These are phyloP conservation scores for Phytophthora megakarya DNA, from an alignment of 352 stramenopile species.

Conservation along the genomic window DNA sequence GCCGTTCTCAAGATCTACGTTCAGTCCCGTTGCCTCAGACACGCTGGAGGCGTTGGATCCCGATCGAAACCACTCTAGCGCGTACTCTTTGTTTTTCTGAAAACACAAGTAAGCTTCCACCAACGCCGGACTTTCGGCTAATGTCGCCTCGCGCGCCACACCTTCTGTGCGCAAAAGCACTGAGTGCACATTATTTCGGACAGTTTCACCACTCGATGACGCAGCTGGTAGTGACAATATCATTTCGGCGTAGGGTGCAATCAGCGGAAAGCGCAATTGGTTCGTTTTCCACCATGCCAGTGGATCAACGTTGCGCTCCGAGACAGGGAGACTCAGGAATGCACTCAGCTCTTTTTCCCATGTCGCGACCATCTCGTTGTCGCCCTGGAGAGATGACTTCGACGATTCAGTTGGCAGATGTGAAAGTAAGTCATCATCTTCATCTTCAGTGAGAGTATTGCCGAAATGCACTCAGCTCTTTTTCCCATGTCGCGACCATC, in stretches of 20 bases:
- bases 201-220: conserved; percentile 61
- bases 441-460: conserved; percentile 45
- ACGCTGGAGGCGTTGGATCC: conserved; percentile 34
- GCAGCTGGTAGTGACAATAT: conserved; percentile 70
- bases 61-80: conserved; percentile 77
- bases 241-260: conserved; percentile 78
- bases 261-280: conserved; percentile 77
- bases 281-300: conserved; percentile 81
- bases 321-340: conserved; percentile 74
- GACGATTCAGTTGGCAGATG: conserved; percentile 65
- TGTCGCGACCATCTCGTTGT: conserved; percentile 59
- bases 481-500: conserved; percentile 70
- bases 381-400: conserved; percentile 47
- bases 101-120: conserved; percentile 82
- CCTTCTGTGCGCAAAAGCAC: conserved; percentile 69
- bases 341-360: conserved; percentile 81
- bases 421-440: conserved; percentile 77
- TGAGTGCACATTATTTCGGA: conserved; percentile 49
- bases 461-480: conserved; percentile 69
- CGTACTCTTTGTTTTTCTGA: conserved; percentile 82
- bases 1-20: conserved; percentile 40
- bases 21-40: conserved; percentile 27
- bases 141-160: conserved; percentile 38
- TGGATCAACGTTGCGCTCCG: conserved; percentile 75
- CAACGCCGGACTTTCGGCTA: conserved; percentile 57